A percentile compares a stretch with the other conserved stretches of the same genome.
These are phyloP conservation scores for Magnolia kwangsiensis DNA, from an alignment of 164 flowering plant genomes.

Conservation along the genomic window DNA sequence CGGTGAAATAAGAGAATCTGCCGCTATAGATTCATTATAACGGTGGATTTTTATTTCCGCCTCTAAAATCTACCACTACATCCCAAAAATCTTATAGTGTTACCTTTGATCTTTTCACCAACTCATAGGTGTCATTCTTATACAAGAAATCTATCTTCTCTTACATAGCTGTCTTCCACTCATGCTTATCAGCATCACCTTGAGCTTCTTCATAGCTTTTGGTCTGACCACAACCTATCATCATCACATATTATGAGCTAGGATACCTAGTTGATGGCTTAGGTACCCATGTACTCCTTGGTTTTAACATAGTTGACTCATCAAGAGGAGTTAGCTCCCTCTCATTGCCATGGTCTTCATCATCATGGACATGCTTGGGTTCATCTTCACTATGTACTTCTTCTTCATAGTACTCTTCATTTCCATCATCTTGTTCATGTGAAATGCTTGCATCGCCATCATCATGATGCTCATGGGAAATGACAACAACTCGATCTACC, in stretches of 20 bases:
- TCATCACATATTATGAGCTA: too few relatives aligned
- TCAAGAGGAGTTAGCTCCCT: neutral
- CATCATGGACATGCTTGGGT: neutral
- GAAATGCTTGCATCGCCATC: neutral
- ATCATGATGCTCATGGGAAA: too few relatives aligned
- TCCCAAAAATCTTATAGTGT: too few relatives aligned
- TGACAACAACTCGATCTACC: too few relatives aligned
- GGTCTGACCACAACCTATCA: neutral
- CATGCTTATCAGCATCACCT: neutral
- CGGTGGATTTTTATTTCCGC: too few relatives aligned
- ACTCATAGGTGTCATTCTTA: too few relatives aligned
- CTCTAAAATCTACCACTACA: too few relatives aligned
- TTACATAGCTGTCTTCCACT: neutral
- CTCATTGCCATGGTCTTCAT: neutral
- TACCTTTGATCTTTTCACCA: too few relatives aligned
- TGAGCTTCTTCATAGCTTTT: too few relatives aligned
- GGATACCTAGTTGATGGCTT: neutral
- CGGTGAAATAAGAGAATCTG: too few relatives aligned
- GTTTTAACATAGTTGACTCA: neutral
- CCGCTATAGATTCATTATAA: too few relatives aligned
- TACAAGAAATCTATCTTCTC: neutral
- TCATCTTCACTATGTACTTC: neutral
- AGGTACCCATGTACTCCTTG: neutral
- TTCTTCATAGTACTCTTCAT: neutral
- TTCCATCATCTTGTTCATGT: neutral